Conservation (phyloP, 169 alveolate species). For the Plasmodium knowlesi region DNA sequence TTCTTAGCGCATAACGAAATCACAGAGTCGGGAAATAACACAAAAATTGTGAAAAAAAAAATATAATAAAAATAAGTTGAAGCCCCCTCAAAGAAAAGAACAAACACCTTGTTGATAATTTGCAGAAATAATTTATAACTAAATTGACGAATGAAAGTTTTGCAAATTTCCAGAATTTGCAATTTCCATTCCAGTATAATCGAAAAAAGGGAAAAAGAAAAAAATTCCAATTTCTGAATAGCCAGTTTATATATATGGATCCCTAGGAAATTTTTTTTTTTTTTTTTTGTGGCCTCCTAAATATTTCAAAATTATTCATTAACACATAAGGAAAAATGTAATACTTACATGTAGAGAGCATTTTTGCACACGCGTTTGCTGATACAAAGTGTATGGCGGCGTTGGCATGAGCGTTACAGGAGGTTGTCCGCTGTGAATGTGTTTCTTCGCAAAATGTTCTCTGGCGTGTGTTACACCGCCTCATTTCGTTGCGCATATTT, state of each 20-base stretch:
- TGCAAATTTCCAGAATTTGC: constrained; percentile 25
- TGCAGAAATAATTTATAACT: background rate
- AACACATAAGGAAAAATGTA: constrained; percentile 67
- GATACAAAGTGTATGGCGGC: background rate
- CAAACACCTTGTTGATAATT: constrained; percentile 13
- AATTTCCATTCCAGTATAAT: background rate
- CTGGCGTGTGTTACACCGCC: background rate
- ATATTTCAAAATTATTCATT: constrained; percentile 39
- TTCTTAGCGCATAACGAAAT: background rate
- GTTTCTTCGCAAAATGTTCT: background rate
- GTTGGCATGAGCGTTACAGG: background rate
- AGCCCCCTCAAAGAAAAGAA: background rate
- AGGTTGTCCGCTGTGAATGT: background rate
- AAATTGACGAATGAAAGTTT: constrained; percentile 49
- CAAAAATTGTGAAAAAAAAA: background rate
- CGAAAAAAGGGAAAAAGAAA: constrained; percentile 7
- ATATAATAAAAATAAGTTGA: background rate
- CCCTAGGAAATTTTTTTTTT: constrained; percentile 12
- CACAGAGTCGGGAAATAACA: background rate
- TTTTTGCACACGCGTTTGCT: background rate
- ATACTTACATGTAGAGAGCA: constrained; percentile 14
- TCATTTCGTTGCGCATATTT: background rate
- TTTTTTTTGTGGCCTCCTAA: constrained; percentile 37
- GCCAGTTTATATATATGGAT: constrained; percentile 56
- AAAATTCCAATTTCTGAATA: constrained; percentile 16